These are phyloP conservation scores for Cordyceps farinosa DNA, from an alignment of 2,329 filamentous ascomycete species.

Conservation along the genomic window DNA sequence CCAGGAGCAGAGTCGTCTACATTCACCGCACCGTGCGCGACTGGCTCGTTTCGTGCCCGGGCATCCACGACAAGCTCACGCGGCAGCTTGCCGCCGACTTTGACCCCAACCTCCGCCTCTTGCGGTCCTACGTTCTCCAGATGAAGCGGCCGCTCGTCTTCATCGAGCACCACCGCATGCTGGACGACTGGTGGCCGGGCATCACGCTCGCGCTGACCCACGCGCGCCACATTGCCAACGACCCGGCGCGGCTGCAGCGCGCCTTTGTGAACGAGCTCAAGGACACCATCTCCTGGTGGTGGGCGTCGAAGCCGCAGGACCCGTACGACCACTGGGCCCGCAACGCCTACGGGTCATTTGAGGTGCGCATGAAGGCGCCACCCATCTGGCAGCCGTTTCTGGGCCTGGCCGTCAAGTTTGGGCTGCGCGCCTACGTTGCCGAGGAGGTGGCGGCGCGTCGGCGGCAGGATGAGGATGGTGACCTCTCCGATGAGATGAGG, in stretches of 20 bases:
- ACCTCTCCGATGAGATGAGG: neutral
- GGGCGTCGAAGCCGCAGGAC: slow-evolving; percentile 26
- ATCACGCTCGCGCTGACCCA: slow-evolving; percentile 37
- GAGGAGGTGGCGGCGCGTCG: slow-evolving; percentile 22
- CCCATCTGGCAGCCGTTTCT: slow-evolving; percentile 31
- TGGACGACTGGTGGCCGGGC: slow-evolving; percentile 39
- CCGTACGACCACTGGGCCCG: slow-evolving; percentile 34
- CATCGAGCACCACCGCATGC: slow-evolving; percentile 34
- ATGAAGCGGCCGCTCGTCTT: slow-evolving; percentile 33
- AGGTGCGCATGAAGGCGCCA: slow-evolving; percentile 29
- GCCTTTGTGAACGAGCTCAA: slow-evolving; percentile 29
- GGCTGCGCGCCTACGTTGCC: slow-evolving; percentile 28
- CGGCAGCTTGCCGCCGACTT: slow-evolving; percentile 19
- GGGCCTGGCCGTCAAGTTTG: slow-evolving; percentile 32
- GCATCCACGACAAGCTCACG: slow-evolving; percentile 23
- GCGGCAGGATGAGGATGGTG: neutral
- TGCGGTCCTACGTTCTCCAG: slow-evolving; percentile 33
- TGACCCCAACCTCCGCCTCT: slow-evolving; percentile 31
- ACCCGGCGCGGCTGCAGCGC: slow-evolving; percentile 20
- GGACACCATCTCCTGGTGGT: slow-evolving; percentile 30
- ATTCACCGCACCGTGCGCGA: slow-evolving; percentile 35
- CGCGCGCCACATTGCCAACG: slow-evolving; percentile 27
- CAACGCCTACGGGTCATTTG: slow-evolving; percentile 30
- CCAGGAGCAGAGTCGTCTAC: slow-evolving; percentile 26
- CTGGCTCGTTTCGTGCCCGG: slow-evolving; percentile 28